Evolutionary conservation across 1,284 basidiomycete species (phyloP).

Genomic region (Irpex sp.): DNA sequence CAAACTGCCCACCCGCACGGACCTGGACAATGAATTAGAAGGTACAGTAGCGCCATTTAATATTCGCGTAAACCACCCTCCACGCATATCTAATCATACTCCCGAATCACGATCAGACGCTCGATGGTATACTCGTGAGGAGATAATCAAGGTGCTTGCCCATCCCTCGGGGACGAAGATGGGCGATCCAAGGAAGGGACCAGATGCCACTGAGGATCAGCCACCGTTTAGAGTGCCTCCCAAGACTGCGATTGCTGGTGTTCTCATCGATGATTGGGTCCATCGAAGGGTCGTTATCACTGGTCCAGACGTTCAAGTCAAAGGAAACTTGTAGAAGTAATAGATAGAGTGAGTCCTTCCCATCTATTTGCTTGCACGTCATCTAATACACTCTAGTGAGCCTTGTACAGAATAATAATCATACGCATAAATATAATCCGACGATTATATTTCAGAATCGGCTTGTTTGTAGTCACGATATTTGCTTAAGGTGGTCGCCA

Average conservation of each 20-base stretch:
- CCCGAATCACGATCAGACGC: conserved; percentile 53
- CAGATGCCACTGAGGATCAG: conserved; percentile 26
- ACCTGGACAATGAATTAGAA: conserved; percentile 94
- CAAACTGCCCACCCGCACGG: conserved; percentile 71
- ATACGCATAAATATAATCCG: too few relatives aligned
- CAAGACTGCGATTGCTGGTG: conserved; percentile 62
- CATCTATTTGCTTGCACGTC: neutral
- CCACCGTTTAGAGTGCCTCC: conserved; percentile 62
- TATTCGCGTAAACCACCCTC: neutral
- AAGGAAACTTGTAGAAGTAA: conserved; percentile 22
- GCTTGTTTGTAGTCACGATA: too few relatives aligned
- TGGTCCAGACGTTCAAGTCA: conserved; percentile 5
- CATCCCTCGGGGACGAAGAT: conserved; percentile 52
- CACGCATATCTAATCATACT: neutral
- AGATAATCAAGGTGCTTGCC: conserved; percentile 60
- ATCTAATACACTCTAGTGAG: neutral
- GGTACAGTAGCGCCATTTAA: conserved; percentile 39
- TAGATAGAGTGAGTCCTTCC: neutral
- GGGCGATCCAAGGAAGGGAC: conserved; percentile 51
- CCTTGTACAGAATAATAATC: neutral
- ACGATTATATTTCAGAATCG: too few relatives aligned
- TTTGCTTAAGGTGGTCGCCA: too few relatives aligned
- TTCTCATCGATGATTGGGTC: conserved; percentile 63
- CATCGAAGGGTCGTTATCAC: conserved; percentile 33
- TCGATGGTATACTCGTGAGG: conserved; percentile 76